Base-by-base conservation (phyloP, 2,329 filamentous ascomycete species). In the Diaporthe vexans region DNA sequence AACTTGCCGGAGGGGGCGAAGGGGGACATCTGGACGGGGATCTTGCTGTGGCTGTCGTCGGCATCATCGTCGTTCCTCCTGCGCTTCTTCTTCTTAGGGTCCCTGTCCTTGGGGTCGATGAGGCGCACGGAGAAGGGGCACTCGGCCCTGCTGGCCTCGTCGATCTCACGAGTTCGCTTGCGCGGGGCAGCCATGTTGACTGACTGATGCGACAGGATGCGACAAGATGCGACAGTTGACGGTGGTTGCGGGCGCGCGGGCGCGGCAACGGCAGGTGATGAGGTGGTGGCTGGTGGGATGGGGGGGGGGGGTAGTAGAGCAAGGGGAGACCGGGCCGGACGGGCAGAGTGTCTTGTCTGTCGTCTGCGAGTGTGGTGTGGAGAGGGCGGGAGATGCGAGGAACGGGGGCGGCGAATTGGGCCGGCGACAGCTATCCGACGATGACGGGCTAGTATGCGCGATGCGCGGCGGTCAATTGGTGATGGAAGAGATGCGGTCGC, bases 1-100 rank as follows among this genome's bases (percentile, higher is more conserved):
- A 91, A 90, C 77, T 85, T 87, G 79, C 89, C 89, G 48, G 83
- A 82, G 15, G 89, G 88, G 68, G 85, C 81, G 80, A 91, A 91
- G 26, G 89, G 89, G 54, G 88, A 88, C 71, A 85, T 81, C 77
- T 91, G 89, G 51, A 88, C 81, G 73, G 85, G 81, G 73, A 87
- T 82, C 79, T 85, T 87, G 67, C 82, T 82, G 35, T 58, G 46
- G 40, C 82, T 76, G 21, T 79, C 82, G 43, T 88, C 86, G 58
- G 85, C 84, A 33, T 85, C 84, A 29, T 83, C 85, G 73, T 85
- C 83, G 37, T 82, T 83, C 63, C 82, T 84, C 75, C 86, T 85
- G 78, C 86, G 85, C 77, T 83, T 81, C 75, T 83, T 79, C 77
- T 86, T 86, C 76, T 86, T 88, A 40, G 84, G 82, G 74, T 89